Evolutionary conservation across 2,329 filamentous ascomycete species (phyloP).

Genomic region (Bipolaris sorokiniana): DNA sequence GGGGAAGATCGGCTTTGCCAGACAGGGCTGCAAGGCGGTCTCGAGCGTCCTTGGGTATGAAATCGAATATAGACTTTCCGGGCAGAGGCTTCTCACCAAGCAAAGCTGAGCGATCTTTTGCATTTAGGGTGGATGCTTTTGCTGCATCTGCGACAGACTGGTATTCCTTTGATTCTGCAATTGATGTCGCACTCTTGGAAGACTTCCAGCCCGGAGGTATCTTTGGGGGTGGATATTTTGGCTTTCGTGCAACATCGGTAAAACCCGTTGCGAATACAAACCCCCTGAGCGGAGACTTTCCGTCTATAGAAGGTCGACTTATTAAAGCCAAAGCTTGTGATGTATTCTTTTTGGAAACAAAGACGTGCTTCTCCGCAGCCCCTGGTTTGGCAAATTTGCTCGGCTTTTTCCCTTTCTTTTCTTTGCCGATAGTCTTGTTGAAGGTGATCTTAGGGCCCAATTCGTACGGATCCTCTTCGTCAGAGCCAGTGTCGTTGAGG

Average conservation of each 20-base stretch:
- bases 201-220: conserved; percentile 78
- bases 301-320: conserved; percentile 77
- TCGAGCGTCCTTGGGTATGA: conserved; percentile 77
- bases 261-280: conserved; percentile 71
- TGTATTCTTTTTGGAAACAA: conserved; percentile 71
- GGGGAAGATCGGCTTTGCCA: conserved; percentile 77
- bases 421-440: conserved; percentile 78
- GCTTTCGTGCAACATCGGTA: conserved; percentile 51
- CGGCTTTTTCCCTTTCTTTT: conserved; percentile 71
- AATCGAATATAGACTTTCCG: conserved; percentile 96
- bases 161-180: conserved; percentile 49
- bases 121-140: conserved; percentile 75
- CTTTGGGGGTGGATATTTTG: conserved; percentile 66
- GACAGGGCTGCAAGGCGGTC: conserved; percentile 77
- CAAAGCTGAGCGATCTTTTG: conserved; percentile 75
- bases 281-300: conserved; percentile 76
- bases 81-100: conserved; percentile 82
- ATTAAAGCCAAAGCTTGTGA: conserved; percentile 53
- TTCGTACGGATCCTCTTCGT: conserved; percentile 93
- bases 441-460: conserved; percentile 91
- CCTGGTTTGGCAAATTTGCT: conserved; percentile 66
- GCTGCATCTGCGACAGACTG: conserved; percentile 78
- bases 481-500: conserved; percentile 90
- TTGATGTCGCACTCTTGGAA: conserved; percentile 44
- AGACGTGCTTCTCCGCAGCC: conserved; percentile 71